These are phyloP conservation scores for Ichthyophonus hoferi DNA, from an alignment of 208 protist species.

Conservation along the genomic window DNA sequence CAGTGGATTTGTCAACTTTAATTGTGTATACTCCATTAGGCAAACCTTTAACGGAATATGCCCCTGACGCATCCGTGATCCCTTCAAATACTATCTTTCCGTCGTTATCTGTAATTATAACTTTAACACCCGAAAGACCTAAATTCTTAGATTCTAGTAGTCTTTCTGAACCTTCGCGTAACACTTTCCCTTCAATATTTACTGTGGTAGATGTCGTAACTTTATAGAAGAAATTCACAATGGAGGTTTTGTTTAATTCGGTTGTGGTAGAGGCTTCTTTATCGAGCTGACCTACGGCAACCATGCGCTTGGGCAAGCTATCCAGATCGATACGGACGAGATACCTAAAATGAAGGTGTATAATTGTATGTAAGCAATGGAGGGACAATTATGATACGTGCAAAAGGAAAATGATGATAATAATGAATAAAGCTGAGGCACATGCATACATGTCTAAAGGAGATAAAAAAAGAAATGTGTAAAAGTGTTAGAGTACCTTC, in stretches of 20 bases:
- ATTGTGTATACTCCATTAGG: neutral
- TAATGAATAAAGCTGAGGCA: too few species aligned
- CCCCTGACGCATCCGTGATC: neutral
- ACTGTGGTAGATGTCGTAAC: neutral
- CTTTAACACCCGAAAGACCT: neutral
- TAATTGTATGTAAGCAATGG: too few species aligned
- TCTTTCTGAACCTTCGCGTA: neutral
- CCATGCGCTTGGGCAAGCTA: neutral
- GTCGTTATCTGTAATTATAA: neutral
- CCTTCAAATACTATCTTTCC: neutral
- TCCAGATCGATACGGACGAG: neutral
- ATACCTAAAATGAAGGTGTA: too few species aligned
- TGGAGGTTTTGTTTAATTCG: neutral
- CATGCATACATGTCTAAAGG: too few species aligned
- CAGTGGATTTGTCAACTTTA: neutral
- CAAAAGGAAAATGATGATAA: too few species aligned
- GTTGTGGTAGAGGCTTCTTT: neutral
- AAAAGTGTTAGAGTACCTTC: too few species aligned
- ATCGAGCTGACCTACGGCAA: neutral
- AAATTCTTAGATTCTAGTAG: neutral
- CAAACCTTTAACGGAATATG: neutral
- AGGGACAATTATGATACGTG: too few species aligned
- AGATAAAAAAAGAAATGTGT: too few species aligned
- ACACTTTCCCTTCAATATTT: neutral
- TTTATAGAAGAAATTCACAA: neutral